These are phyloP conservation scores for Syncephalastrum contaminatum DNA, from an alignment of 371 early-diverging fungal species.

Conservation along the genomic window DNA sequence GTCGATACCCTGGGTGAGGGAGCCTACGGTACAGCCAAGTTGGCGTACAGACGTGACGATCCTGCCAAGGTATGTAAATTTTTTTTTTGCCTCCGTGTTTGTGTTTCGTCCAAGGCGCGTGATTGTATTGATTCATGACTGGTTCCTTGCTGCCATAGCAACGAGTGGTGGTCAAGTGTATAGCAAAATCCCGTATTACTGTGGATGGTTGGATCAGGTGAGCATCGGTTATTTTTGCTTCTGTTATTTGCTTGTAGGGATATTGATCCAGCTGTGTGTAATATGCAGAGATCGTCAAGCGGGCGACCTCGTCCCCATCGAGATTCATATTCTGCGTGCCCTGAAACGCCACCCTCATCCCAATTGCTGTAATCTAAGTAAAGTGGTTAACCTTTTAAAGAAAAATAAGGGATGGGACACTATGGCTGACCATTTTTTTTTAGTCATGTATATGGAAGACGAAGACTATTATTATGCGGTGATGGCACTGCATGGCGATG, in stretches of 20 bases:
- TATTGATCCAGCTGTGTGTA: background rate
- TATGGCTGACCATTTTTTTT: conserved; percentile 9
- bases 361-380: conserved; percentile 60
- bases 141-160: conserved; percentile 20
- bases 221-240: background rate
- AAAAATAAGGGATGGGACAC: background rate
- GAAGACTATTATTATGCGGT: conserved; percentile 67
- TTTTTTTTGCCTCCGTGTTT: conserved; percentile 8
- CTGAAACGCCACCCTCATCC: conserved; percentile 56
- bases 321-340: conserved; percentile 67
- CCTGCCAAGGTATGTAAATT: conserved; percentile 37
- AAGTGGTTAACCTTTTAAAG: background rate
- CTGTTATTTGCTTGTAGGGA: too few relatives aligned
- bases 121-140: background rate
- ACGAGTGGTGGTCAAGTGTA: conserved; percentile 68
- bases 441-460: conserved; percentile 60
- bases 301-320: conserved; percentile 64
- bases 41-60: conserved; percentile 53
- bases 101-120: conserved; percentile 7
- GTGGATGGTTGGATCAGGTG: conserved; percentile 64
- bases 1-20: conserved; percentile 68
- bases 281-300: conserved; percentile 50
- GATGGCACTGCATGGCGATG: conserved; percentile 61
- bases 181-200: conserved; percentile 65
- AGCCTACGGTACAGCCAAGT: conserved; percentile 71